phyloP scores from a whole-genome alignment of 768 basidiomycete species.

The Brasilioporus rufonigricans region DNA sequence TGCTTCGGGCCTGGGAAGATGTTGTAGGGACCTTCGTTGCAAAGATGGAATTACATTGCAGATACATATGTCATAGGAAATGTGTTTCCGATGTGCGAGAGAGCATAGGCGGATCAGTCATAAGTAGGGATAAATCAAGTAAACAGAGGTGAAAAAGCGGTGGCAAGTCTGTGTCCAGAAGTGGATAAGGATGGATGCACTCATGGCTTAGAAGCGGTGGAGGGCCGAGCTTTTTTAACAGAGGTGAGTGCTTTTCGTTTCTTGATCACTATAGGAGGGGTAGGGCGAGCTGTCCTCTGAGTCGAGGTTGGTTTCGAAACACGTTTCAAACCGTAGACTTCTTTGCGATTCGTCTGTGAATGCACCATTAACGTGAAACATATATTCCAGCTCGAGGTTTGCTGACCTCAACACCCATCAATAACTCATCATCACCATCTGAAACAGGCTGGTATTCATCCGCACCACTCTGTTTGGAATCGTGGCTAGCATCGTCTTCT shows the following conservation, averaged over 20 bases:
- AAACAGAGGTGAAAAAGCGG: neutral
- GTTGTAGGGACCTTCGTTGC: neutral
- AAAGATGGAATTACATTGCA: constrained; percentile 8
- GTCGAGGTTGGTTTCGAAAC: constrained; percentile 8
- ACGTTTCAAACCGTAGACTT: constrained; percentile 33
- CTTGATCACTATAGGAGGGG: constrained; percentile 10
- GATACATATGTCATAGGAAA: constrained; percentile 1
- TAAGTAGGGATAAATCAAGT: constrained; percentile 15
- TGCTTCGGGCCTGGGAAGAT: neutral
- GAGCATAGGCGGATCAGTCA: neutral
- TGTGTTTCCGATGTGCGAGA: constrained; percentile 11
- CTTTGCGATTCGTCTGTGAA: constrained; percentile 40
- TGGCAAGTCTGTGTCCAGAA: neutral
- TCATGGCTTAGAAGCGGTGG: constrained; percentile 11
- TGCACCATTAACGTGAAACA: neutral
- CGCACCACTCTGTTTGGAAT: constrained; percentile 10
- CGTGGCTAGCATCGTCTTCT: constrained; percentile 14
- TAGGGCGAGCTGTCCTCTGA: constrained; percentile 1
- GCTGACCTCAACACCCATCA: constrained; percentile 58
- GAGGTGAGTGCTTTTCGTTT: constrained; percentile 19
- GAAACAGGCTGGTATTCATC: constrained; percentile 21
- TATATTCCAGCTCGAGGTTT: constrained; percentile 1
- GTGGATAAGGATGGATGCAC: neutral
- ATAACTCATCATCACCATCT: constrained; percentile 58
- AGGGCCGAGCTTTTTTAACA: constrained; percentile 13